A percentile compares a stretch with the other conserved stretches of the same genome.
These are phyloP conservation scores for Pythium dissotocum DNA, from an alignment of 352 stramenopile genomes.

Conservation along the genomic window DNA sequence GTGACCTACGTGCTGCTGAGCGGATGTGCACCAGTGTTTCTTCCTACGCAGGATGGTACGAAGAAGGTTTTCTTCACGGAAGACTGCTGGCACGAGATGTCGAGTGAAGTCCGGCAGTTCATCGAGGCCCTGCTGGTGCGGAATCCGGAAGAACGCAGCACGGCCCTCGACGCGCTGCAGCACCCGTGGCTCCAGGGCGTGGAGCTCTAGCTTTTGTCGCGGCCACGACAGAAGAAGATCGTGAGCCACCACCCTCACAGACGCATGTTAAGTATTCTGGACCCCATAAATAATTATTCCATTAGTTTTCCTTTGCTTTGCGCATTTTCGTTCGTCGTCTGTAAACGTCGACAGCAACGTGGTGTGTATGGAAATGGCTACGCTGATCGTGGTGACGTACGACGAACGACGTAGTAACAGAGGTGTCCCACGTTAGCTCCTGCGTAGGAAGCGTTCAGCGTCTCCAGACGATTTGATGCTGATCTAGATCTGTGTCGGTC, in stretches of 20 bases:
- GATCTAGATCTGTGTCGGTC: neutral
- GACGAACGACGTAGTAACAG: neutral
- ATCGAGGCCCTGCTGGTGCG: constrained; percentile 75
- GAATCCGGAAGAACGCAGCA: constrained; percentile 74
- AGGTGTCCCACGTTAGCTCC: neutral
- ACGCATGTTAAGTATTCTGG: neutral
- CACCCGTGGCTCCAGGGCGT: constrained; percentile 60
- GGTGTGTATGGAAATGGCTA: neutral
- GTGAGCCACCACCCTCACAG: neutral
- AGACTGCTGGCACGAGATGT: constrained; percentile 60
- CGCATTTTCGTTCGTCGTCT: neutral
- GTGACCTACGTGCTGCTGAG: constrained; percentile 91
- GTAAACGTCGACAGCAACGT: neutral
- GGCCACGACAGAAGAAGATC: neutral
- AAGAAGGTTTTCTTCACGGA: constrained; percentile 80
- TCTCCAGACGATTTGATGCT: neutral
- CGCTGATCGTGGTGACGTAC: neutral
- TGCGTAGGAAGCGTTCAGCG: neutral
- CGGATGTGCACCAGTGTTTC: constrained; percentile 75
- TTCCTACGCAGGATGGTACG: constrained; percentile 56
- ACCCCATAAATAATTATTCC: constrained; percentile 1
- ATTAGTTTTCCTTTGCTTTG: neutral
- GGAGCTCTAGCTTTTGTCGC: constrained; percentile 1
- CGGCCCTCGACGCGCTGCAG: constrained; percentile 66
- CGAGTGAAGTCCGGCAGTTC: constrained; percentile 62